Conservation (phyloP, 495 filamentous ascomycete genomes). For the Choiromyces venosus region DNA sequence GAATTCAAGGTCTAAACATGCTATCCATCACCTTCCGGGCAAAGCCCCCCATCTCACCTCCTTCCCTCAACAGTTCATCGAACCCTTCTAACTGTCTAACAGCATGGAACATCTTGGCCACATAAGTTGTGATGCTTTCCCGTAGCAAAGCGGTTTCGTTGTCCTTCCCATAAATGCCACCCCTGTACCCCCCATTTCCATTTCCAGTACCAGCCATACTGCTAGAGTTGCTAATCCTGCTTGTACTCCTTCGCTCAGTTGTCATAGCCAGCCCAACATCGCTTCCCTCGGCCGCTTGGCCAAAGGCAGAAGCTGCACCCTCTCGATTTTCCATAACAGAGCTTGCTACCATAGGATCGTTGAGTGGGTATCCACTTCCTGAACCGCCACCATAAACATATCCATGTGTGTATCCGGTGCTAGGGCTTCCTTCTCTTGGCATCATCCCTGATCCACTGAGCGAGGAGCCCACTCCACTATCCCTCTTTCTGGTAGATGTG, state of each 20-base stretch:
- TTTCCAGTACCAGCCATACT: constrained; percentile 17
- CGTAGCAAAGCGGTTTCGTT: constrained; percentile 40
- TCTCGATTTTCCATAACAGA: constrained; percentile 40
- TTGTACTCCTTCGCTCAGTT: constrained; percentile 36
- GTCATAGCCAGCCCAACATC: constrained; percentile 40
- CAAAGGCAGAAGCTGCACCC: constrained; percentile 38
- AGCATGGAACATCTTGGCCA: constrained; percentile 42
- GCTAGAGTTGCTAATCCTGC: constrained; percentile 31
- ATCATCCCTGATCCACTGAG: constrained; percentile 28
- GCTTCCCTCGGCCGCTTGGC: constrained; percentile 27
- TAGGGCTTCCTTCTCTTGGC: constrained; percentile 39
- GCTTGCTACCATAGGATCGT: constrained; percentile 34
- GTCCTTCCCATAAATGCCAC: constrained; percentile 35
- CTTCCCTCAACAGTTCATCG: constrained; percentile 41
- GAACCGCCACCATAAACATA: constrained; percentile 36
- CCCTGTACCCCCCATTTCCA: constrained; percentile 27
- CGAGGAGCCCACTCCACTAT: constrained; percentile 38
- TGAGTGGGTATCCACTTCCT: constrained; percentile 36
- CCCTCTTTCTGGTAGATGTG: constrained; percentile 35
- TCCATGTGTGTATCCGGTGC: constrained; percentile 37
- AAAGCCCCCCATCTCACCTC: constrained; percentile 42
- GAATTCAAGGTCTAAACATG: constrained; percentile 40
- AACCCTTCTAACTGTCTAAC: constrained; percentile 39
- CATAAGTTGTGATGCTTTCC: constrained; percentile 39
- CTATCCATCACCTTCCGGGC: constrained; percentile 43